Base-by-base conservation (phyloP, 1,139 yeast genomes). In the Pichia sp. region DNA sequence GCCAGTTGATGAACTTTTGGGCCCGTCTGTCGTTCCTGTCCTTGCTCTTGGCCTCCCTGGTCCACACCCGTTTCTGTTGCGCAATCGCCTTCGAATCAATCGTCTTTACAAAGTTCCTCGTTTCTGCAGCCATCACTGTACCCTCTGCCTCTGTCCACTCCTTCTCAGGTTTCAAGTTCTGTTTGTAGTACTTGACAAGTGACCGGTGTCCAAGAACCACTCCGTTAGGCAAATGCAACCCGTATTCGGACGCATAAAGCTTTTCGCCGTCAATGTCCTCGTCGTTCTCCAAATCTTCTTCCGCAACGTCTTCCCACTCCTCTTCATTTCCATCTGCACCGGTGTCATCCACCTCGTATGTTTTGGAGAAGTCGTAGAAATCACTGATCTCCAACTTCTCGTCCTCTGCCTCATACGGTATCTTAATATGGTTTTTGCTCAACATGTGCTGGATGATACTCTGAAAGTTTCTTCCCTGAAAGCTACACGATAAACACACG, bases 401-500 rank as follows among this genome's bases (percentile, higher is more conserved):
- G 56, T 87, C 87, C 58, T 84, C 87, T 0, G 82, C 72, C 64
- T 93, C 98, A 70, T 89, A 95, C 0, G 99, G 98, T 55, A 93
- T 79, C 67, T 82, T 81, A 75, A 92, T 86, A 69, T 93, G 99
- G 59, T 90, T 82, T 70, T 93, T 93, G 23, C 87, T 79, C 7
- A 77, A 67, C 90, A 92, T 87, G 69, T 95, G 99, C 46, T 90
- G 95, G 62, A 97, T 83, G 7, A 89, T 93, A 56, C 96, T 89
- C 67, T 89, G 96, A 40, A 92, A 69, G 54, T 84, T 82, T 62
- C 81, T 80, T 7, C 98, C 98, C 70, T 89, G 90, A 69, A 85
- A 95, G 51, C 76, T 76, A 70, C 99, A 95, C 51, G 84, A 80
- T 51, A 93, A 72, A 70, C 99, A 95, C 63, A 87, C 82, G 64